These are phyloP conservation scores for Saccharomycopsis oosterbeekiorum DNA, from an alignment of 805 yeast genomes.

Conservation along the genomic window DNA sequence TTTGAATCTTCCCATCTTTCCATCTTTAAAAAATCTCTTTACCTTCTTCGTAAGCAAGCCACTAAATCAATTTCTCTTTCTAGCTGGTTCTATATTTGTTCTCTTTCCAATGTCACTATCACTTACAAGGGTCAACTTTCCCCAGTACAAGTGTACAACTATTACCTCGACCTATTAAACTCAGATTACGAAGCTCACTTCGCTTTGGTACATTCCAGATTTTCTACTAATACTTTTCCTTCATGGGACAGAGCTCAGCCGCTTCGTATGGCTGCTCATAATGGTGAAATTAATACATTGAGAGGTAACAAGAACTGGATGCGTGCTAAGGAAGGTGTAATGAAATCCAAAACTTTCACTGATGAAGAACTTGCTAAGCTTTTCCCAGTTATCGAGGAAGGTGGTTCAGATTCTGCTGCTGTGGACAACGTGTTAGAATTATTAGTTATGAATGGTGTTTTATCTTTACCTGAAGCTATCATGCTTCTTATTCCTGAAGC, in stretches of 20 bases:
- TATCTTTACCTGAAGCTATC: constrained; percentile 91
- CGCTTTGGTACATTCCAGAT: constrained; percentile 93
- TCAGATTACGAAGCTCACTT: constrained; percentile 91
- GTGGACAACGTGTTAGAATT: constrained; percentile 92
- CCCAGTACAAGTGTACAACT: constrained; percentile 90
- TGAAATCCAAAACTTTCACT: constrained; percentile 79
- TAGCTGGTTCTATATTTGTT: constrained; percentile 96
- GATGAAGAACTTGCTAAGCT: constrained; percentile 75
- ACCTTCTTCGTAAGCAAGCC: constrained; percentile 79
- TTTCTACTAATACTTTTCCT: constrained; percentile 97
- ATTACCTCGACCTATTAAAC: constrained; percentile 86
- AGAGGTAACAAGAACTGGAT: constrained; percentile 99
- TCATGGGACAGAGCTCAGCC: constrained; percentile 99
- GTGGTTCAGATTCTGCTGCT: constrained; percentile 98
- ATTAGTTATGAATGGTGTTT: constrained; percentile 81
- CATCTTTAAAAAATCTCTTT: constrained; percentile 73
- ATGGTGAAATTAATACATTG: constrained; percentile 95
- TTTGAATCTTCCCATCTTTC: constrained; percentile 48
- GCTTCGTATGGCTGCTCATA: constrained; percentile 92
- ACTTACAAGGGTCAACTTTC: constrained; percentile 97
- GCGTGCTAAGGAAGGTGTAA: constrained; percentile 97
- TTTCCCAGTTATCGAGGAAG: constrained; percentile 95
- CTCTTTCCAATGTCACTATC: constrained; percentile 77
- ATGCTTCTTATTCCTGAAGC: constrained; percentile 98
- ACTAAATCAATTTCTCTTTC: constrained; percentile 87